These are phyloP conservation scores for Wickerhamomyces hampshirensis DNA, from an alignment of 805 yeast species.

Conservation along the genomic window DNA sequence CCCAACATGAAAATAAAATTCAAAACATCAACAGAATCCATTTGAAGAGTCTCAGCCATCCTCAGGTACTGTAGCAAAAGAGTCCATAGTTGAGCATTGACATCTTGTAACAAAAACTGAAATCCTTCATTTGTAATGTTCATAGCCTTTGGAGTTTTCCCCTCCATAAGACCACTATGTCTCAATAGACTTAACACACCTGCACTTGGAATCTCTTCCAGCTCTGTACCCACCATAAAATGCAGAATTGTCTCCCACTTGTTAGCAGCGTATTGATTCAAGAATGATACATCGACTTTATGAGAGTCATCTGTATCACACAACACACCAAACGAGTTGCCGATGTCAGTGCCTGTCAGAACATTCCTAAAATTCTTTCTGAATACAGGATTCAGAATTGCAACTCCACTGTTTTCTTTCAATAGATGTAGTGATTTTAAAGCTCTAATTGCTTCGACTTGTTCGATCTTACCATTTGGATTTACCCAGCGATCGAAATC, in stretches of 20 bases:
- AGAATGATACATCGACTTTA: slow-evolving; percentile 54
- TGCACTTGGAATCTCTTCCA: slow-evolving; percentile 63
- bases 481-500: slow-evolving; percentile 77
- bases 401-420: slow-evolving; percentile 46
- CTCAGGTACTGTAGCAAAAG: slow-evolving; percentile 80
- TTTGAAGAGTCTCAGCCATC: slow-evolving; percentile 74
- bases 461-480: slow-evolving; percentile 43
- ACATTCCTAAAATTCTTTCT: slow-evolving; percentile 74
- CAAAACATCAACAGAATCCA: slow-evolving; percentile 95
- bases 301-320: slow-evolving; percentile 51
- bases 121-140: slow-evolving; percentile 88
- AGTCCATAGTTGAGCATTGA: slow-evolving; percentile 94
- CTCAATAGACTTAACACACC: slow-evolving; percentile 74
- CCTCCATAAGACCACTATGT: slow-evolving; percentile 87
- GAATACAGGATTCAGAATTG: slow-evolving; percentile 66
- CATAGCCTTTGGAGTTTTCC: slow-evolving; percentile 38
- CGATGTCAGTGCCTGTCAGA: slow-evolving; percentile 68
- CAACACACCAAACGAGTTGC: slow-evolving; percentile 74
- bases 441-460: slow-evolving; percentile 74
- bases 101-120: slow-evolving; percentile 89
- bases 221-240: slow-evolving; percentile 94
- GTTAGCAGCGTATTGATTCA: slow-evolving; percentile 74
- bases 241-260: slow-evolving; percentile 96
- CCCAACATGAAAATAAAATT: slow-evolving; percentile 93
- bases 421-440: slow-evolving; percentile 73